Percentiles rank a stretch among this genome's conserved stretches.
These are phyloP conservation scores for Aspergillus bertholletiae DNA, from an alignment of 495 filamentous ascomycete genomes.

Conservation along the genomic window DNA sequence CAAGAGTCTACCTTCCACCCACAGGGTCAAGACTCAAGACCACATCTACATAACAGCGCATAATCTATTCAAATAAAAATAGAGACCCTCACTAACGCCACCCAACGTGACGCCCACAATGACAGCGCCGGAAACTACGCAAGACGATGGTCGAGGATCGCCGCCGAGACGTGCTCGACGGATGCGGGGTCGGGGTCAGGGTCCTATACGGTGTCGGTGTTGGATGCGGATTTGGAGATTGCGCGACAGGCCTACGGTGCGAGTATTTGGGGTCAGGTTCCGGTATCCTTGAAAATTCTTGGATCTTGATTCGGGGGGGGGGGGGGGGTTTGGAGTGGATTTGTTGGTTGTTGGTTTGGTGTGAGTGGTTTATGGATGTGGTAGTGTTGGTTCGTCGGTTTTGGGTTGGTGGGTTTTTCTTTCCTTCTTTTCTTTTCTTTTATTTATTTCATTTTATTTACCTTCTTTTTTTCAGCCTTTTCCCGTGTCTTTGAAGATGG, in stretches of 20 bases:
- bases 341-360: conserved; percentile 44
- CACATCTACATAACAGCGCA: conserved; percentile 44
- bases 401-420: conserved; percentile 19
- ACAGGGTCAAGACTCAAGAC: no score
- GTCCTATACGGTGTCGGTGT: conserved; percentile 22
- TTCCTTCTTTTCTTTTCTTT: no score
- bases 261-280: conserved; percentile 34
- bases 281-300: no score
- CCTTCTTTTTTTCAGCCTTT: no score
- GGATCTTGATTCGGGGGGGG: no score
- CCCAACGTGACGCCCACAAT: conserved; percentile 31
- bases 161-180: conserved; percentile 30
- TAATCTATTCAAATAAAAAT: conserved; percentile 28
- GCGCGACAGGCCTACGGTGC: conserved; percentile 24
- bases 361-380: conserved; percentile 44
- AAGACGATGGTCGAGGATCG: no score
- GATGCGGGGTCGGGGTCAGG: conserved; percentile 24
- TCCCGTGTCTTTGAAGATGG: conserved; percentile 29
- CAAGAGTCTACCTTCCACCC: no score
- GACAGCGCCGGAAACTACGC: conserved; percentile 19
- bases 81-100: conserved; percentile 6
- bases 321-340: conserved; percentile 49
- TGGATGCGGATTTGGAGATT: conserved; percentile 25
- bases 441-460: no score
- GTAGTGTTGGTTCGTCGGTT: conserved; percentile 37